Evolutionary conservation across 148 eudicot species (phyloP), one percentile per base, ranked within the genome.

Genomic region (Persicaria tinctoria): DNA sequence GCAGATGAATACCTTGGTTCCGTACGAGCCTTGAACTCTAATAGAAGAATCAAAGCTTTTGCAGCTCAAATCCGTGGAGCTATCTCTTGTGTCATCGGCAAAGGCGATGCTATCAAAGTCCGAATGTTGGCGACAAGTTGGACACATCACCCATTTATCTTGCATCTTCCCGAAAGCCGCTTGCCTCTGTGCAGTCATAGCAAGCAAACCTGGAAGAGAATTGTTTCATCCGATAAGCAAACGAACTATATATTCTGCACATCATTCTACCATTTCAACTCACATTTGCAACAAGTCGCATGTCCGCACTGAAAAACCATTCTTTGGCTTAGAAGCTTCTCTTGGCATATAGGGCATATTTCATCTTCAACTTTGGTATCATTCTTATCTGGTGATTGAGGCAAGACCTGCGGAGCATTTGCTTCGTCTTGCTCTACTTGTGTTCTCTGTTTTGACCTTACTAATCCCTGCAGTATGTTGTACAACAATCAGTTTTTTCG

Each of bases 271-370:
- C 41, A 32, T 32, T 32, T 32, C 41, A 32, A 46, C 98, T 91
- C 79, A 94, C 98, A 95, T 83, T 92, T 95, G 84, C 89, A 89
- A 78, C 98, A 95, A 38, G 88, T 92, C 63, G 90, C 74, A 75
- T 95, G 98, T 20, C 96, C 98, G 78, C 98, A 95, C 77, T 86
- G 93, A 72, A 92, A 95, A 73, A 95, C 98, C 96, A 95, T 92
- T 83, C 86, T 95, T 74, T 92, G 96, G 79, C 80, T 82, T 60
- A 77, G 79, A 71, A 92, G 90, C 77, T 79, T 88, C 79, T 95
- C 98, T 80, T 92, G 98, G 81, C 98, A 95, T 75, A 95, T 81
- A 38, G 98, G 98, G 82, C 98, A 95, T 45, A 85, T 72, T 74
- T 86, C 89, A 69, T 86, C 90, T 48, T 77, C 83, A 53, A 70